Evolutionary conservation across 768 basidiomycete species (phyloP).

Genomic region (Suillus variegatus): DNA sequence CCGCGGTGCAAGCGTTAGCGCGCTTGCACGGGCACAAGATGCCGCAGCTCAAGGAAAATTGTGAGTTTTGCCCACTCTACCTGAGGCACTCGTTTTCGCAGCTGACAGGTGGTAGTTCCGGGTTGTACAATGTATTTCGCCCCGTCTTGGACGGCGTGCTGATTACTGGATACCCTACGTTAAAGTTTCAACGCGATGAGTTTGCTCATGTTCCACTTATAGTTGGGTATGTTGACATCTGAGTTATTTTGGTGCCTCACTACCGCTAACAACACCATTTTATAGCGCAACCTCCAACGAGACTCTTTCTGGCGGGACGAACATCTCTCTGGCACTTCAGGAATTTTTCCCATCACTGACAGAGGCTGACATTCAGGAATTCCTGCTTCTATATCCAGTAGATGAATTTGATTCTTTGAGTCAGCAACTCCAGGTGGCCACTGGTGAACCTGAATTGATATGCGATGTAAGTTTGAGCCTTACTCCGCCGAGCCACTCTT

Average conservation of each 20-base stretch:
- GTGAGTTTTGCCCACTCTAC: slow-evolving; percentile 32
- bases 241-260: not conserved
- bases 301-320: slow-evolving; percentile 46
- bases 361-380: slow-evolving; percentile 36
- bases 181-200: slow-evolving; percentile 43
- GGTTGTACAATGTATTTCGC: slow-evolving; percentile 48
- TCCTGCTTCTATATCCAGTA: slow-evolving; percentile 43
- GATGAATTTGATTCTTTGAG: slow-evolving; percentile 43
- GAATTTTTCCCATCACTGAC: slow-evolving; percentile 49
- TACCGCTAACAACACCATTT: not conserved
- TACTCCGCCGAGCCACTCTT: not conserved
- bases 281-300: slow-evolving; percentile 60
- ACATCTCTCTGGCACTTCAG: slow-evolving; percentile 40
- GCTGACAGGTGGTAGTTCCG: slow-evolving; percentile 29
- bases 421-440: slow-evolving; percentile 46
- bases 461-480: slow-evolving; percentile 48
- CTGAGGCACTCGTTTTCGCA: slow-evolving; percentile 3
- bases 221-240: slow-evolving; percentile 46
- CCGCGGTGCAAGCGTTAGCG: slow-evolving; percentile 50
- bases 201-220: slow-evolving; percentile 56
- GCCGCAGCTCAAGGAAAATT: slow-evolving; percentile 39
- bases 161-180: slow-evolving; percentile 51
- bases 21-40: slow-evolving; percentile 58
- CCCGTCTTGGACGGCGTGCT: slow-evolving; percentile 59
- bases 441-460: slow-evolving; percentile 50